A percentile compares a stretch with the other conserved stretches of the same genome.
These are phyloP conservation scores for Mycena sp. DNA, from an alignment of 1,284 basidiomycete genomes.

Conservation along the genomic window DNA sequence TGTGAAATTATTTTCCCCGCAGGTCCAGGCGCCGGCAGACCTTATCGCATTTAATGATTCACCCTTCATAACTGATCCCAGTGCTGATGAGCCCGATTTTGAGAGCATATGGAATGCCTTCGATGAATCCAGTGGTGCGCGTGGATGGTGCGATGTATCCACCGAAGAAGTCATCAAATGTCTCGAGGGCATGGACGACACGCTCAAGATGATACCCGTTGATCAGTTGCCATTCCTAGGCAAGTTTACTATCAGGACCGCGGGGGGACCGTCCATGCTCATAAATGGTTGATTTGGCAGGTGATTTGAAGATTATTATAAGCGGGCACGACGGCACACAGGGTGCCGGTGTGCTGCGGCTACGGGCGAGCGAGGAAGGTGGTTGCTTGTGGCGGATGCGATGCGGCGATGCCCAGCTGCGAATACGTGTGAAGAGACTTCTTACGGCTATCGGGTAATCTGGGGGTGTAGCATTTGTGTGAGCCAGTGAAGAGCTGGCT, in stretches of 20 bases:
- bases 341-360: conserved; percentile 54
- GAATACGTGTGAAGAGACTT: conserved; percentile 45
- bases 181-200: conserved; percentile 58
- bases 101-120: conserved; percentile 63
- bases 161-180: conserved; percentile 60
- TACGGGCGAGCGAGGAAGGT: conserved; percentile 73
- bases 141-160: conserved; percentile 73
- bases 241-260: conserved; percentile 34
- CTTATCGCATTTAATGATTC: conserved; percentile 73
- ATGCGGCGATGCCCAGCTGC: conserved; percentile 54
- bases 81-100: conserved; percentile 51
- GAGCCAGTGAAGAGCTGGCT: conserved; percentile 16
- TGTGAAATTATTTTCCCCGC: conserved; percentile 3
- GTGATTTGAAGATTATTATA: conserved; percentile 71
- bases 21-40: conserved; percentile 46
- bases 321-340: conserved; percentile 24
- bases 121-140: conserved; percentile 51
- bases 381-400: conserved; percentile 79
- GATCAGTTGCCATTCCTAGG: conserved; percentile 70
- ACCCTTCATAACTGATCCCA: conserved; percentile 64
- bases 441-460: conserved; percentile 14
- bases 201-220: conserved; percentile 58
- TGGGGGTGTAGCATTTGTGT: not conserved
- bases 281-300: conserved; percentile 45
- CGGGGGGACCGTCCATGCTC: conserved; percentile 20